These are phyloP conservation scores for Prunus yedoensis DNA, from an alignment of 331 rosid species.

Conservation along the genomic window DNA sequence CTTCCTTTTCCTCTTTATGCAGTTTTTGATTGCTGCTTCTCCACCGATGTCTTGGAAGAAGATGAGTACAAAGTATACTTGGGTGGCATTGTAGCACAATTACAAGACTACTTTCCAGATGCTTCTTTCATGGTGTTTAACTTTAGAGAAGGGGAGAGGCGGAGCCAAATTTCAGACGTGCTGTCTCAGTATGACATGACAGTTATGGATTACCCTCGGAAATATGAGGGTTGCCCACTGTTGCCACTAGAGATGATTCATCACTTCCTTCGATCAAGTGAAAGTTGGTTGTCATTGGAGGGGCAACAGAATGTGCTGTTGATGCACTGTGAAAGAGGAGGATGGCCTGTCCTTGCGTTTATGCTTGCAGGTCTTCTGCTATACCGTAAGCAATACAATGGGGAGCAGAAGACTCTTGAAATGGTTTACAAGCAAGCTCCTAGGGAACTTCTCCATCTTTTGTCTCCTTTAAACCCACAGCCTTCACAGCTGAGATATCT, in stretches of 20 bases:
- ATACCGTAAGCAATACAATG: slow-evolving; percentile 86
- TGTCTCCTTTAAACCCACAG: slow-evolving; percentile 85
- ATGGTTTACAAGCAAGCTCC: slow-evolving; percentile 99
- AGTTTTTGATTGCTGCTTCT: slow-evolving; percentile 99
- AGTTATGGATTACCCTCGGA: slow-evolving; percentile 98
- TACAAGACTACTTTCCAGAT: slow-evolving; percentile 87
- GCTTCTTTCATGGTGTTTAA: slow-evolving; percentile 99
- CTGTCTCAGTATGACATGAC: slow-evolving; percentile 96
- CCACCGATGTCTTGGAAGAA: slow-evolving; percentile 84
- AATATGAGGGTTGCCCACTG: slow-evolving; percentile 87
- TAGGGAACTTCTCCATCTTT: slow-evolving; percentile 74
- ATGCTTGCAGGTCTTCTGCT: slow-evolving; percentile 94
- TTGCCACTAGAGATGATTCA: slow-evolving; percentile 94
- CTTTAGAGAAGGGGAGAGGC: slow-evolving; percentile 90
- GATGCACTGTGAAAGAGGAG: slow-evolving; percentile 98
- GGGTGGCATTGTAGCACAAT: slow-evolving; percentile 91
- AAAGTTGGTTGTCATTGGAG: slow-evolving; percentile 97
- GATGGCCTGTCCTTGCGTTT: slow-evolving; percentile 98
- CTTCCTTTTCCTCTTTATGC: slow-evolving; percentile 23
- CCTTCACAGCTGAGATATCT: slow-evolving; percentile 97
- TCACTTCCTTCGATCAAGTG: slow-evolving; percentile 97
- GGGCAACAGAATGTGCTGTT: slow-evolving; percentile 91
- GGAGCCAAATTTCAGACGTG: slow-evolving; percentile 80
- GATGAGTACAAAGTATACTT: slow-evolving; percentile 81
- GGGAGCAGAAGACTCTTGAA: slow-evolving; percentile 95